Percentiles rank a stretch among this genome's conserved stretches.
Evolutionary conservation across 2,329 filamentous ascomycete genomes (phyloP).

Genomic region (Pestalotiopsis sp.): DNA sequence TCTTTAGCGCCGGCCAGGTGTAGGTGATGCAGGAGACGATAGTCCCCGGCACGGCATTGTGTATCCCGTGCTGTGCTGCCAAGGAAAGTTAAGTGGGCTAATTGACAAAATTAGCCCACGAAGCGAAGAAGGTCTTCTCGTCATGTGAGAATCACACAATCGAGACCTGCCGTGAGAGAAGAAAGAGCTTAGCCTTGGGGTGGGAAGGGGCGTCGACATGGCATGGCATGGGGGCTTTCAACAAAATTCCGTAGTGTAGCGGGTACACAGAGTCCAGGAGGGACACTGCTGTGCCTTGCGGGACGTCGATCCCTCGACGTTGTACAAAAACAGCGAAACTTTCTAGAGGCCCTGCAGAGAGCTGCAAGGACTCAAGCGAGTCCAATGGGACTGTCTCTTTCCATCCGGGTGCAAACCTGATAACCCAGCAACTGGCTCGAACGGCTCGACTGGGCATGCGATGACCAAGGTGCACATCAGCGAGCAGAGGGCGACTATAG

Average conservation of each 20-base stretch:
- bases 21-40: background rate
- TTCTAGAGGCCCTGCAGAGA: background rate
- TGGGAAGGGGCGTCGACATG: background rate
- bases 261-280: background rate
- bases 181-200: background rate
- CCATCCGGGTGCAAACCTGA: background rate
- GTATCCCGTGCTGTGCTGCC: constrained; percentile 7
- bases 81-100: constrained; percentile 21
- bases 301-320: background rate
- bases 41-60: background rate
- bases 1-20: constrained; percentile 26
- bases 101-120: constrained; percentile 25
- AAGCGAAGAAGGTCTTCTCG: constrained; percentile 14
- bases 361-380: background rate
- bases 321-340: background rate
- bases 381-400: background rate
- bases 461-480: constrained; percentile 21
- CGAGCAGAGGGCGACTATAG: constrained; percentile 29
- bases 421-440: background rate
- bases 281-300: background rate
- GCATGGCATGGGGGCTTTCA: background rate
- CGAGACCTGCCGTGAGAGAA: background rate
- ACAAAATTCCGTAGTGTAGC: no score
- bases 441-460: background rate
- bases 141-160: constrained; percentile 14